These are phyloP conservation scores for Pythium pyrilobum DNA, from an alignment of 352 stramenopile genomes.

Conservation along the genomic window DNA sequence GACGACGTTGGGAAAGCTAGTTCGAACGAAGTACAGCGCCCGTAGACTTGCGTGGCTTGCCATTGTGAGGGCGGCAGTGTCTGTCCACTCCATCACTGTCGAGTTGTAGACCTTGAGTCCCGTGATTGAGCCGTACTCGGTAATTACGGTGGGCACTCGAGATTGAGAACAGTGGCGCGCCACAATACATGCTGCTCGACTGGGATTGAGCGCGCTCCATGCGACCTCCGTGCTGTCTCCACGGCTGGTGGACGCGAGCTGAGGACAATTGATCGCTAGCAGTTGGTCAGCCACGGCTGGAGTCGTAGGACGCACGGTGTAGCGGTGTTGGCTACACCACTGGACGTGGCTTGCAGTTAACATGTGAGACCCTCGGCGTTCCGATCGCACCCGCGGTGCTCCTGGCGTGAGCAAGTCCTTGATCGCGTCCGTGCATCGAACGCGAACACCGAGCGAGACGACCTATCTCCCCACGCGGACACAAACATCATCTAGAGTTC, in stretches of 20 bases:
- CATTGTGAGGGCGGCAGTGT: neutral
- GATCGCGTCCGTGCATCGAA: constrained; percentile 10
- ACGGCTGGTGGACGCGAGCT: neutral
- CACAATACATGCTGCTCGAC: neutral
- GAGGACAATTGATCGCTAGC: constrained; percentile 10
- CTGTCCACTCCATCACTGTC: neutral
- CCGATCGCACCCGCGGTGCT: too few species aligned
- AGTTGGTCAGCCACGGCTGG: constrained; percentile 9
- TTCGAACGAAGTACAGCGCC: neutral
- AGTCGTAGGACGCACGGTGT: neutral
- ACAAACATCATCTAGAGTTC: constrained; percentile 15
- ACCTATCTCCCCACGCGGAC: constrained; percentile 4
- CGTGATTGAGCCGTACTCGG: neutral
- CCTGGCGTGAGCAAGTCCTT: constrained; percentile 4
- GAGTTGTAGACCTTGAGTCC: constrained; percentile 18
- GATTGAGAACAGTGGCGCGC: constrained; percentile 11
- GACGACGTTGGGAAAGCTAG: neutral
- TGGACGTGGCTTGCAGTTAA: too few species aligned
- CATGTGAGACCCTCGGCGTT: too few species aligned
- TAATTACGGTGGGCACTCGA: neutral
- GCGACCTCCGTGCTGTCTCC: neutral
- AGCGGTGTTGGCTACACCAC: neutral
- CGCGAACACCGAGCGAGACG: constrained; percentile 3
- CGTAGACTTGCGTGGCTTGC: neutral
- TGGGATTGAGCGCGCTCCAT: neutral